Conservation (phyloP, 768 basidiomycete species). For the Podaxis sp. region DNA sequence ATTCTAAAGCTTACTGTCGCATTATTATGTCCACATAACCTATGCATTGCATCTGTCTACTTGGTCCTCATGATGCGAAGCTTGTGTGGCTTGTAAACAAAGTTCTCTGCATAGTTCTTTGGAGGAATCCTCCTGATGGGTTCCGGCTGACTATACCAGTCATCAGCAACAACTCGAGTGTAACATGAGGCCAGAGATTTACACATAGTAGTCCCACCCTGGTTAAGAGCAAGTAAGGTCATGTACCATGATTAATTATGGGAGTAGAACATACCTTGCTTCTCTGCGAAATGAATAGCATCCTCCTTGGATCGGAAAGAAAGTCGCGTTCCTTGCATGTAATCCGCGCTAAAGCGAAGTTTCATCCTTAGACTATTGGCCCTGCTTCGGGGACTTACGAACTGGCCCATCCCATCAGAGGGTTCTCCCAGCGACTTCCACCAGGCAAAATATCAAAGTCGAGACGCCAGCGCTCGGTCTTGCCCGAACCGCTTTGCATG, state of each 20-base stretch:
- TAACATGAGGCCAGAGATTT: constrained; percentile 28
- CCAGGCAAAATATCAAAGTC: constrained; percentile 93
- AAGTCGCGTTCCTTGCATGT: constrained; percentile 88
- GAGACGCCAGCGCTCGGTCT: constrained; percentile 86
- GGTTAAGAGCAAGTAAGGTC: constrained; percentile 11
- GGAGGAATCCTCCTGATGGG: constrained; percentile 67
- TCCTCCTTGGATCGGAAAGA: constrained; percentile 85
- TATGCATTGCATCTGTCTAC: constrained; percentile 42
- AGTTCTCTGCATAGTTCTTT: constrained; percentile 93
- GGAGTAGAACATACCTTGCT: constrained; percentile 62
- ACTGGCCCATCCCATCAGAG: constrained; percentile 94
- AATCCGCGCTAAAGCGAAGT: constrained; percentile 68
- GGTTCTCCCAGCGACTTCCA: constrained; percentile 95
- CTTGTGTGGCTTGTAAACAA: constrained; percentile 72
- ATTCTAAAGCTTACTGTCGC: background rate
- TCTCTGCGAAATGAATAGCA: constrained; percentile 93
- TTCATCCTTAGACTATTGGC: background rate
- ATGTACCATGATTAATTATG: constrained; percentile 4
- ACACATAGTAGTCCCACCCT: constrained; percentile 96
- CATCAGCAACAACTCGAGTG: constrained; percentile 12
- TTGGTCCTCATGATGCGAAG: constrained; percentile 88
- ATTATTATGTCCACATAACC: constrained; percentile 1
- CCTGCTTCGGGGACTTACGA: constrained; percentile 58
- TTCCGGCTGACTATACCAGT: constrained; percentile 45
- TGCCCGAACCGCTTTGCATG: constrained; percentile 89